Base-by-base conservation (phyloP, 345 rosid species). In the Bretschneidera sinensis region DNA sequence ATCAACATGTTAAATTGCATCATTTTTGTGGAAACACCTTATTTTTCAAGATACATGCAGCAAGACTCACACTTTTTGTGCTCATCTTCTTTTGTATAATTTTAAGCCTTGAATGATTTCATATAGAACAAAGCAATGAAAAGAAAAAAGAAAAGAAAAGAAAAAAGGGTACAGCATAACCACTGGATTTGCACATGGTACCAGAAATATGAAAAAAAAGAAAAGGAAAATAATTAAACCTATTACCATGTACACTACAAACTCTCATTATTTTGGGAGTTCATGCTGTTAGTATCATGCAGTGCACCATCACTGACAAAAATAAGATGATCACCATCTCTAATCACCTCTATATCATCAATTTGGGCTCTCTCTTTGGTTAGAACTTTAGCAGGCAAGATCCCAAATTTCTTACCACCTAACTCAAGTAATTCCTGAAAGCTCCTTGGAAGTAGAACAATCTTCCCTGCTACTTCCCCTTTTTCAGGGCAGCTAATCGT, bases 321-420 rank as follows among this genome's bases (percentile, higher is more conserved):
- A 56, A 82, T 43, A 21, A 94, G 88, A 81, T 79, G 89, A 65
- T 94, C 96, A 1, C 89, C 95, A 28, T 92, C 98, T 80, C 91
- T 80, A 16, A 90, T 76, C 25, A 87, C 87, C 24, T 74, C 87
- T 21, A 89, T 67, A 54, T 78, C 79, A 19, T 87, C 98, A 39
- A 94, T 81, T 65, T 79, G 95, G 19, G 95, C 92, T 57, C 83
- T 58, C 1, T 72, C 84, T 69, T 78, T 74, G 67, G 51, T 79
- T 47, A 71, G 17, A 63, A 94, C 76, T 79, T 76, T 90, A 54
- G 72, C 60, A 28, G 76, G 61, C 18, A 50, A 14, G 57, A 85
- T 63, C 20, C 88, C 85, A 18, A 81, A 88, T 71, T 83, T 90
- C 68, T 76, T 75, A 0, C 68, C 67, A 48, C 96, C 92, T 49